Percentiles rank a stretch among this genome's conserved stretches.
Conservation (phyloP, 441 rosid species). For the Adansonia gregorii region DNA sequence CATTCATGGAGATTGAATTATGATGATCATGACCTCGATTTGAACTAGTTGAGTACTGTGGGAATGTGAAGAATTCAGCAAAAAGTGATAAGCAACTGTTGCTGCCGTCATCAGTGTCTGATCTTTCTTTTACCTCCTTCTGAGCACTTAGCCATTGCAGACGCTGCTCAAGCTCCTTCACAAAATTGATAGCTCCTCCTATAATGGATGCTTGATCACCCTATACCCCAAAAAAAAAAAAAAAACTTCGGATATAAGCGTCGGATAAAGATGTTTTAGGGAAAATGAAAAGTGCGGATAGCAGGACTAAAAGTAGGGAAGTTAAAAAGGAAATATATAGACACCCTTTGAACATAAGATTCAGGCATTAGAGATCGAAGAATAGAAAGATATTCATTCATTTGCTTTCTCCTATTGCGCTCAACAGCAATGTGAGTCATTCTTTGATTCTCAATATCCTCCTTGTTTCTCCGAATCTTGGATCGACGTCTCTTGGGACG, state of each 20-base stretch:
- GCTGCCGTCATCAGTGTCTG: constrained; percentile 19
- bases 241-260: no score
- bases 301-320: not conserved
- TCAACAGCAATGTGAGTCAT: constrained; percentile 97
- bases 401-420: constrained; percentile 84
- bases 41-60: constrained; percentile 57
- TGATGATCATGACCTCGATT: constrained; percentile 3
- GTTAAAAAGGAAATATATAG: constrained; percentile 15
- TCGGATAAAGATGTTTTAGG: no score
- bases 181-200: constrained; percentile 84
- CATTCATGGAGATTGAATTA: constrained; percentile 34
- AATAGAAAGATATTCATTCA: constrained; percentile 79
- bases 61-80: constrained; percentile 64
- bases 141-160: constrained; percentile 47
- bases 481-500: constrained; percentile 66
- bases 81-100: constrained; percentile 37
- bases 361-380: constrained; percentile 87
- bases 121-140: constrained; percentile 36
- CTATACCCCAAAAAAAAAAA: constrained; percentile 32
- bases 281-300: no score
- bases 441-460: constrained; percentile 80
- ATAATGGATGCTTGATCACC: constrained; percentile 89
- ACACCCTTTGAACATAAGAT: constrained; percentile 74
- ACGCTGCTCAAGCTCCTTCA: constrained; percentile 78
- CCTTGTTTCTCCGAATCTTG: constrained; percentile 68